Percentiles rank a stretch among this genome's conserved stretches.
phyloP scores from a whole-genome alignment of 257 asterid species.

The Fraxinus quadrangulata region DNA sequence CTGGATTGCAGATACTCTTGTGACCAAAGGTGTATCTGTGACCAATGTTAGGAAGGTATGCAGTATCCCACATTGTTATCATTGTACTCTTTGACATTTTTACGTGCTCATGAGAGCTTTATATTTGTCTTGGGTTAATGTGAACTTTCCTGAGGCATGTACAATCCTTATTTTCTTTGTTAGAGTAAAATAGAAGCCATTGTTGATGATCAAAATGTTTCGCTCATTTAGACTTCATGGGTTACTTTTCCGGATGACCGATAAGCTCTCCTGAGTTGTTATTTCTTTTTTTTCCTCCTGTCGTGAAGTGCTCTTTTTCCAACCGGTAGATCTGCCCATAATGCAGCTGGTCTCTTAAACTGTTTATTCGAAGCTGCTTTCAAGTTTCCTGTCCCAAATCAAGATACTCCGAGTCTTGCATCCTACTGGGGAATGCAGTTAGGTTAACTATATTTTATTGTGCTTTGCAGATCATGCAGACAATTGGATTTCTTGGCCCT shows the following conservation, averaged over 20 bases:
- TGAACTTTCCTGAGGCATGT: background rate
- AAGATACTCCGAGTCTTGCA: conserved; percentile 2
- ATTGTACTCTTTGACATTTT: background rate
- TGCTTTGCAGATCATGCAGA: conserved; percentile 76
- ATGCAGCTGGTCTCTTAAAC: background rate
- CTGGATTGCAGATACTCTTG: conserved; percentile 89
- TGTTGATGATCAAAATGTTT: background rate
- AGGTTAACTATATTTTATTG: background rate
- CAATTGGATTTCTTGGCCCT: conserved; percentile 90
- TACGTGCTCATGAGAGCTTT: background rate
- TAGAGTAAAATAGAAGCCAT: background rate
- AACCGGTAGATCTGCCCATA: background rate
- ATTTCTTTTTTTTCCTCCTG: no score
- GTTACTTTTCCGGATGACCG: background rate
- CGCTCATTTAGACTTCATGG: background rate
- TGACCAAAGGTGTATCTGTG: conserved; percentile 79
- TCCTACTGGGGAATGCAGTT: background rate
- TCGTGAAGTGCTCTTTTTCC: background rate
- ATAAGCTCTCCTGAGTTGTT: background rate
- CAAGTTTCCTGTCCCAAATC: background rate
- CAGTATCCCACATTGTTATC: background rate
- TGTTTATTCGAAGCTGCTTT: background rate
- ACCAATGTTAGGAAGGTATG: conserved; percentile 77
- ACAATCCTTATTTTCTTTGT: background rate
- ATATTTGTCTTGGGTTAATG: background rate